These are phyloP conservation scores for Termitomyces sp. DNA, from an alignment of 768 basidiomycete species.

Conservation along the genomic window DNA sequence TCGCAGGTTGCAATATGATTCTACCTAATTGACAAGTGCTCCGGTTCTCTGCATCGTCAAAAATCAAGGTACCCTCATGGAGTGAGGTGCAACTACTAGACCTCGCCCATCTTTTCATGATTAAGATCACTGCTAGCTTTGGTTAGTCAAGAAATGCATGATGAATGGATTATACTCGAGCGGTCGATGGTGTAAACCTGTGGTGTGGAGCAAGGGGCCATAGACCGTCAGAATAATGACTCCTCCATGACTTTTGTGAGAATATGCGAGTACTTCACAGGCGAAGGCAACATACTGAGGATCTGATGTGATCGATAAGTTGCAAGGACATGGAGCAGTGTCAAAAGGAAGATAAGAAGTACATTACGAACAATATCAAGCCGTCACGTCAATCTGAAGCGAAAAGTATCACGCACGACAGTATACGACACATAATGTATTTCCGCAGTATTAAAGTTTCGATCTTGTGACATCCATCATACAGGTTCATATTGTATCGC, in stretches of 20 bases:
- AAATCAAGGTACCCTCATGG: no score
- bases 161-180: not conserved
- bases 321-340: not conserved
- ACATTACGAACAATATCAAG: no score
- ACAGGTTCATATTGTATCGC: not conserved
- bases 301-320: not conserved
- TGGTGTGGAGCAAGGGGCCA: not conserved
- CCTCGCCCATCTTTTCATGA: not conserved
- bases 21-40: no score
- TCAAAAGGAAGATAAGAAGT: no score
- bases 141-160: not conserved
- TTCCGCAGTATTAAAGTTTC: no score
- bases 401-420: no score
- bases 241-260: not conserved
- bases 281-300: not conserved
- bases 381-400: no score
- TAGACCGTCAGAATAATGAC: not conserved
- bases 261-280: not conserved
- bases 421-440: no score
- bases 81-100: no score
- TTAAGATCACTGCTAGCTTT: not conserved
- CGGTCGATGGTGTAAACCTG: not conserved
- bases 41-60: no score
- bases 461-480: not conserved
- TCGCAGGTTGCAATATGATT: not conserved